Evolutionary conservation across 2,329 filamentous ascomycete genomes (phyloP).

Genomic region (Lecanicillium sp.): DNA sequence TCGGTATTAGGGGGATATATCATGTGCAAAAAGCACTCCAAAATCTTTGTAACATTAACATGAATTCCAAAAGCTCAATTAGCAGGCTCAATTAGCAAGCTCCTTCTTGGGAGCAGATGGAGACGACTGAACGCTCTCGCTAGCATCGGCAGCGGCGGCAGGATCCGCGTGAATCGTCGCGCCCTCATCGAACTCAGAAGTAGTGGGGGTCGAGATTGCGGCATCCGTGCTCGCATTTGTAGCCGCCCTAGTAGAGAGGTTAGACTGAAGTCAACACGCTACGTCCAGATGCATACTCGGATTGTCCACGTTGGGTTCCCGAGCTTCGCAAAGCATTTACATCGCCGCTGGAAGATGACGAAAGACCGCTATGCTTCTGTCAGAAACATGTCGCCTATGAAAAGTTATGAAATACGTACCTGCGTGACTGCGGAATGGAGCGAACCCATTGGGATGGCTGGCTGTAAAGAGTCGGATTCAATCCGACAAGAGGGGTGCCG

Average conservation of each 20-base stretch:
- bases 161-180: slow-evolving; percentile 46
- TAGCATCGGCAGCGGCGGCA: slow-evolving; percentile 25
- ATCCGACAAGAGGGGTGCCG: slow-evolving; percentile 51
- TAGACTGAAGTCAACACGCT: slow-evolving; percentile 21
- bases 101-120: slow-evolving; percentile 35
- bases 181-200: slow-evolving; percentile 44
- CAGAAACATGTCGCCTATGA: not conserved
- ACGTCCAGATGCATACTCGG: slow-evolving; percentile 25
- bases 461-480: slow-evolving; percentile 31
- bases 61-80: too few species aligned
- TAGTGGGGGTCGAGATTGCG: slow-evolving; percentile 28
- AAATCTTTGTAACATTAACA: slow-evolving; percentile 10
- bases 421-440: slow-evolving; percentile 19
- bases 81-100: slow-evolving; percentile 18
- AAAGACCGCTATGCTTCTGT: slow-evolving; percentile 15
- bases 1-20: slow-evolving; percentile 9
- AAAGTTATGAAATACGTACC: slow-evolving; percentile 15
- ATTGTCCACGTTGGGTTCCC: slow-evolving; percentile 23
- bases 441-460: slow-evolving; percentile 30
- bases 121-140: slow-evolving; percentile 39
- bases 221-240: slow-evolving; percentile 32
- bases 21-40: slow-evolving; percentile 9
- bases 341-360: slow-evolving; percentile 21
- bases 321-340: slow-evolving; percentile 19
- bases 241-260: slow-evolving; percentile 25